A percentile compares a stretch with the other conserved stretches of the same genome.
These are phyloP conservation scores for Dioscorea zingiberensis DNA, from an alignment of 106 monocot species.

Conservation along the genomic window DNA sequence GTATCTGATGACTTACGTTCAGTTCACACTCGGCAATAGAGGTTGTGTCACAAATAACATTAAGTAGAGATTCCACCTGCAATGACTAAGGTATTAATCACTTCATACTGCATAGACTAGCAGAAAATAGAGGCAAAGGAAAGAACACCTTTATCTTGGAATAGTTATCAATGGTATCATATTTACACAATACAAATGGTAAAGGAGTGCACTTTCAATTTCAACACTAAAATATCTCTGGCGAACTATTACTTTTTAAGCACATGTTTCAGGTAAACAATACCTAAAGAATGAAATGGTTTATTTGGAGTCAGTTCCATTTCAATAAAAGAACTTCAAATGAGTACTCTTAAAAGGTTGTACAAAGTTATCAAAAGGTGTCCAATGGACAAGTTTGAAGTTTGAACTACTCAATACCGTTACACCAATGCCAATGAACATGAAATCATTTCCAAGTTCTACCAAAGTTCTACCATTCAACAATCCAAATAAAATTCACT, in stretches of 20 bases:
- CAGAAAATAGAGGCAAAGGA: background rate
- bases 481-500: too few relatives aligned
- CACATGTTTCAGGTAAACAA: background rate
- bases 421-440: too few relatives aligned
- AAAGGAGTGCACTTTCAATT: background rate
- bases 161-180: background rate
- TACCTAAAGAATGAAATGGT: too few relatives aligned
- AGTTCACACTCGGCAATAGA: slow-evolving; percentile 64
- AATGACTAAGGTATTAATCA: background rate
- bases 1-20: slow-evolving; percentile 26
- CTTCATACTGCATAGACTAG: background rate
- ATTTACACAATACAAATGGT: background rate
- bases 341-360: too few relatives aligned
- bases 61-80: slow-evolving; percentile 58
- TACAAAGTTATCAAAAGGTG: too few relatives aligned
- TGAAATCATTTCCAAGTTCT: too few relatives aligned
- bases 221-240: background rate
- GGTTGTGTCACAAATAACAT: slow-evolving; percentile 58
- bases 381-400: too few relatives aligned
- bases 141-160: background rate
- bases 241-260: background rate
- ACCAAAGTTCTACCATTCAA: too few relatives aligned
- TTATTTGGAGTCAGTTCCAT: too few relatives aligned
- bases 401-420: too few relatives aligned
- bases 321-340: too few relatives aligned